A percentile compares a stretch with the other conserved stretches of the same genome.
phyloP scores from a whole-genome alignment of 495 filamentous ascomycete genomes.

The Durotheca rogersii region DNA sequence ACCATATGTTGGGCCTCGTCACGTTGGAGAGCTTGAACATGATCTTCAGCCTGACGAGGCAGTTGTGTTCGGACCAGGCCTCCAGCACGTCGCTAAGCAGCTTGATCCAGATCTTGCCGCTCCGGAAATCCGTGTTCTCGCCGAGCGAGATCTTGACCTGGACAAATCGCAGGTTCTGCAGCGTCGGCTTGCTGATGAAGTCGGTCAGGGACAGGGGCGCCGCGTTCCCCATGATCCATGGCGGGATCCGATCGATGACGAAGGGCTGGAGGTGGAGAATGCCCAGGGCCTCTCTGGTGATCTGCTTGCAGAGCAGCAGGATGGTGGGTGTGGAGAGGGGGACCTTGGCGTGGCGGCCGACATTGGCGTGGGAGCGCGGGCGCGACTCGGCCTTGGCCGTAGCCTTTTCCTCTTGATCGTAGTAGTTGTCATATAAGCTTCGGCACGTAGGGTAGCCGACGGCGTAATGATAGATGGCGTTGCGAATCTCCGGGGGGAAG shows the following conservation, averaged over 20 bases:
- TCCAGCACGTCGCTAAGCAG: slow-evolving; percentile 28
- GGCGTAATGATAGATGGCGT: slow-evolving; percentile 35
- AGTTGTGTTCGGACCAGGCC: slow-evolving; percentile 30
- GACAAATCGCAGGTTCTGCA: slow-evolving; percentile 36
- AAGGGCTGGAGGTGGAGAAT: slow-evolving; percentile 28
- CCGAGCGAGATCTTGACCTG: slow-evolving; percentile 38
- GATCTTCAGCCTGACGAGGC: slow-evolving; percentile 32
- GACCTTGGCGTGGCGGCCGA: slow-evolving; percentile 14
- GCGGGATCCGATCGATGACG: slow-evolving; percentile 41
- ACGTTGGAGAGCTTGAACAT: slow-evolving; percentile 34
- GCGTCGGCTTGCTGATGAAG: slow-evolving; percentile 33
- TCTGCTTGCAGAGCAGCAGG: slow-evolving; percentile 40
- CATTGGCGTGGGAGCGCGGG: slow-evolving; percentile 10
- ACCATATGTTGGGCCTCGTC: slow-evolving; percentile 21
- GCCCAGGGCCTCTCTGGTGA: slow-evolving; percentile 36
- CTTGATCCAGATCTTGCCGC: slow-evolving; percentile 35
- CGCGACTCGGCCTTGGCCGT: slow-evolving; percentile 13
- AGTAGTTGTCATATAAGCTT: slow-evolving; percentile 34
- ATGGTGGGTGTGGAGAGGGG: slow-evolving; percentile 34
- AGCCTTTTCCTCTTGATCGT: slow-evolving; percentile 29
- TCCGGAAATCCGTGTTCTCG: slow-evolving; percentile 24
- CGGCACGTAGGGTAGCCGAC: slow-evolving; percentile 31
- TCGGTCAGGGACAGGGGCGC: slow-evolving; percentile 31
- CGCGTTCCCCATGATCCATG: slow-evolving; percentile 35
- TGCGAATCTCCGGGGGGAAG: slow-evolving; percentile 39